Base-by-base conservation (phyloP, 2,329 filamentous ascomycete genomes). In the Phialophora verrucosa region DNA sequence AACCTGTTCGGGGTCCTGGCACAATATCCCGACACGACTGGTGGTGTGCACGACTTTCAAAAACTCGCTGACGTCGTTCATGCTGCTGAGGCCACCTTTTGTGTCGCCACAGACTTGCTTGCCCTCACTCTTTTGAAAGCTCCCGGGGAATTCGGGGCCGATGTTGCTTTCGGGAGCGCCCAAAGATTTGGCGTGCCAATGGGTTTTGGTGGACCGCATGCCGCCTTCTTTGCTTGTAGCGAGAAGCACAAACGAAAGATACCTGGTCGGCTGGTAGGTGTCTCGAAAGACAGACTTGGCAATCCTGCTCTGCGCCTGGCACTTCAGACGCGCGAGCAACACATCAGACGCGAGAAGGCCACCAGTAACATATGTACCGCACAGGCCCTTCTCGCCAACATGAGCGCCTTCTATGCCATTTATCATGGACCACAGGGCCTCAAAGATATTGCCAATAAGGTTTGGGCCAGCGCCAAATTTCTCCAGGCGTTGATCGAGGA, bases 331-430 rank as follows among this genome's bases (percentile, higher is more conserved):
- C 86, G 94, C 73, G 94, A 98, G 81, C 94, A 98, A 82, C 94
- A 98, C 78, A 97, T 98, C 76, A 87, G 94, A 71, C 87, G 94
- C 75, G 94, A 98, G 78, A 97, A 97, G 85, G 94, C 94, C 1
- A 98, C 94, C 1, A 97, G 93, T 83, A 98, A 98, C 76, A 93
- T 97, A 66, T 98, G 94, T 82, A 98, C 94, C 1, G 93, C 94
- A 1, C 94, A 98, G 80, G 94, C 94, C 8, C 82, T 98, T 29
- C 83, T 97, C 59, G 94, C 94, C 44, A 98, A 98, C 78, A 97
- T 97, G 92, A 94, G 88, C 72, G 92, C 93, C 62, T 90, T 97
- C 82, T 98, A 97, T 76, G 93, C 93, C 60, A 85, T 97, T 62
- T 98, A 97, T 78, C 94, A 98, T 76, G 94, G 94, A 3, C 94